phyloP scores from a whole-genome alignment of 2,329 filamentous ascomycete genomes.

The Pyrenophora seminiperda region DNA sequence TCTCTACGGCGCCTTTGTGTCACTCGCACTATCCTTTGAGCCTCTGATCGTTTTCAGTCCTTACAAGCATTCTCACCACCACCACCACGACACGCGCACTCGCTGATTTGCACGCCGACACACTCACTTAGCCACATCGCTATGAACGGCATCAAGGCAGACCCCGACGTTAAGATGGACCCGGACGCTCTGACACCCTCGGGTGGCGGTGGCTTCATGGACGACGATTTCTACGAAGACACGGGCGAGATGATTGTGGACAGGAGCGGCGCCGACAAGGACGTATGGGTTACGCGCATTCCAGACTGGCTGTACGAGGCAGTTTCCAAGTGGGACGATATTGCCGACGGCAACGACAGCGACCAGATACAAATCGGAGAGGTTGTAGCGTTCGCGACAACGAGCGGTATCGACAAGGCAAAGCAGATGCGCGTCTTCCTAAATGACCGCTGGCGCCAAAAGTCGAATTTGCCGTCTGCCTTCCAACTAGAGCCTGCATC shows the following conservation, averaged over 20 bases:
- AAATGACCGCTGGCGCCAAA: constrained; percentile 65
- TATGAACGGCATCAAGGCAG: constrained; percentile 50
- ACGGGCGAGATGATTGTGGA: constrained; percentile 51
- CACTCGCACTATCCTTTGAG: constrained; percentile 2
- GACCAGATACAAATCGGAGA: constrained; percentile 48
- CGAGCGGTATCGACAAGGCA: constrained; percentile 34
- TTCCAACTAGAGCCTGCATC: constrained; percentile 73
- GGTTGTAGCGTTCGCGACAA: constrained; percentile 36
- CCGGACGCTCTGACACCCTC: constrained; percentile 25
- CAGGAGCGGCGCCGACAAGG: constrained; percentile 28
- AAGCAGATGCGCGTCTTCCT: constrained; percentile 70
- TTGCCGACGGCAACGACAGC: constrained; percentile 45
- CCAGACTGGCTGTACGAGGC: constrained; percentile 48
- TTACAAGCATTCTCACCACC: neutral
- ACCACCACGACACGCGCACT: neutral
- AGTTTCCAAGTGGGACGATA: constrained; percentile 44
- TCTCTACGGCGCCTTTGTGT: constrained; percentile 6
- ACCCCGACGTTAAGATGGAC: constrained; percentile 47
- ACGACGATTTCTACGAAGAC: constrained; percentile 52
- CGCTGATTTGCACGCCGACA: neutral
- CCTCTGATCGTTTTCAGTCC: neutral
- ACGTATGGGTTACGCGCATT: constrained; percentile 48
- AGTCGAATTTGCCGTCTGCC: constrained; percentile 80
- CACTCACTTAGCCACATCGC: constrained; percentile 12
- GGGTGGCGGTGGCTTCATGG: constrained; percentile 46